Evolutionary conservation across 1,284 basidiomycete genomes (phyloP), one percentile per base, ranked within the genome.

Genomic region (Ceratobasidium sp.): DNA sequence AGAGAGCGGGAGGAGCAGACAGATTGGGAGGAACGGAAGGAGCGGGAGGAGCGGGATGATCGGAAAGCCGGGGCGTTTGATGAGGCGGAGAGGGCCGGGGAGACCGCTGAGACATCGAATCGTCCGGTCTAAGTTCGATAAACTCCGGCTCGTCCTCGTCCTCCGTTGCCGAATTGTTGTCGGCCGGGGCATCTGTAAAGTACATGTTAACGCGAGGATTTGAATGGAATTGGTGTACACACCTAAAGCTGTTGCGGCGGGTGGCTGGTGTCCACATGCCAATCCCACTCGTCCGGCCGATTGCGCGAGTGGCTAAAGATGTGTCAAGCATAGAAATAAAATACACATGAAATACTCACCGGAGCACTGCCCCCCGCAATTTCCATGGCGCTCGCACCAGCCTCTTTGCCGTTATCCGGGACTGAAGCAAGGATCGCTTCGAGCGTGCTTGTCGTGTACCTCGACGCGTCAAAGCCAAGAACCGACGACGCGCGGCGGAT

Each of bases 181-280:
- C 40, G 39, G 6, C 20, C 18, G 51, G 51, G 51, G 6, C 51
- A 53, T 2, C 51, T 53, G 1, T 53, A 9, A 49, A 18, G 46
- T 18, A 33, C n/a, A n/a, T 33, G 33, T 33, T 33, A 33, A 33
- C 33, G 33, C 33, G 33, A 33, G 1, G 4, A 4, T 33, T 4
- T 33, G 4, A 33, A 33, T 4, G 1, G 4, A 33, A 33, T 1
- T 1, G 33, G 4, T 4, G 4, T 53, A 60, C 49, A 3, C 66
- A 76, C 72, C 13, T n/a, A 63, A 6, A 56, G 49, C 6, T 56
- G 23, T 20, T 33, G 23, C 7, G 61, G 61, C 3, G 23, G 28
- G 51, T 39, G 63, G 39, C 51, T 51, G 63, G 61, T 66, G 40
- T 76, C 73, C 39, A 33, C 73, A 13, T 2, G 13, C 73, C 73